Evolutionary conservation across 768 basidiomycete genomes (phyloP).

Genomic region (Albatrellus ellisii): DNA sequence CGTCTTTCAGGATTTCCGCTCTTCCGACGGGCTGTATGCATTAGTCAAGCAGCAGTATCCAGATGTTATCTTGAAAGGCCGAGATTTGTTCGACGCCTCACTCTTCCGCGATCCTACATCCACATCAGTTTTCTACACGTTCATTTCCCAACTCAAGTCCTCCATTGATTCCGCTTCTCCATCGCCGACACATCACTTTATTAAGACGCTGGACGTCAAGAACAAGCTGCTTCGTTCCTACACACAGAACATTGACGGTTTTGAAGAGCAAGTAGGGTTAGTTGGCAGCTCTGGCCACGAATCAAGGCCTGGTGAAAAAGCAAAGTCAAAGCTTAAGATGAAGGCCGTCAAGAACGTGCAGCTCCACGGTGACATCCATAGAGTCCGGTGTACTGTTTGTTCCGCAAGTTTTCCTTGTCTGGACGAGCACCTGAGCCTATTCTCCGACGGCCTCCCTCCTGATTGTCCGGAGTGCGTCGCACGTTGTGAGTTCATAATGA

Average conservation of each 20-base stretch:
- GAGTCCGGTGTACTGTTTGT: conserved; percentile 81
- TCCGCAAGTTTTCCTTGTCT: conserved; percentile 65
- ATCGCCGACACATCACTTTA: conserved; percentile 79
- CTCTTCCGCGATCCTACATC: conserved; percentile 80
- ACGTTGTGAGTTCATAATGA: conserved; percentile 48
- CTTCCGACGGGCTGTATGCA: conserved; percentile 83
- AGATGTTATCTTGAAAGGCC: conserved; percentile 75
- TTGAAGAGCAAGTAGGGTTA: conserved; percentile 76
- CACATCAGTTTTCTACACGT: conserved; percentile 85
- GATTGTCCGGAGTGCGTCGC: conserved; percentile 77
- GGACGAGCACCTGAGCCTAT: conserved; percentile 45
- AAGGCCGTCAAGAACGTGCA: conserved; percentile 83
- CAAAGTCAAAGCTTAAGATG: conserved; percentile 52
- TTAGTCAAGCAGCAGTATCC: conserved; percentile 82
- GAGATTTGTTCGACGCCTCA: conserved; percentile 90
- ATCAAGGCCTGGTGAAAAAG: conserved; percentile 38
- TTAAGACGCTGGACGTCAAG: conserved; percentile 72
- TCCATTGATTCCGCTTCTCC: conserved; percentile 73
- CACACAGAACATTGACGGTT: conserved; percentile 96
- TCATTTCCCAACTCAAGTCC: conserved; percentile 82
- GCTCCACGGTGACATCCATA: conserved; percentile 87
- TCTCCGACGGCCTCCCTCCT: conserved; percentile 60
- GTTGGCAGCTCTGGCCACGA: conserved; percentile 48
- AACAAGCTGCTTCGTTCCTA: conserved; percentile 82
- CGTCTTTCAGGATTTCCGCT: conserved; percentile 77